Evolutionary conservation across 2,329 filamentous ascomycete species (phyloP).

Genomic region (Paecilomyces niveus): DNA sequence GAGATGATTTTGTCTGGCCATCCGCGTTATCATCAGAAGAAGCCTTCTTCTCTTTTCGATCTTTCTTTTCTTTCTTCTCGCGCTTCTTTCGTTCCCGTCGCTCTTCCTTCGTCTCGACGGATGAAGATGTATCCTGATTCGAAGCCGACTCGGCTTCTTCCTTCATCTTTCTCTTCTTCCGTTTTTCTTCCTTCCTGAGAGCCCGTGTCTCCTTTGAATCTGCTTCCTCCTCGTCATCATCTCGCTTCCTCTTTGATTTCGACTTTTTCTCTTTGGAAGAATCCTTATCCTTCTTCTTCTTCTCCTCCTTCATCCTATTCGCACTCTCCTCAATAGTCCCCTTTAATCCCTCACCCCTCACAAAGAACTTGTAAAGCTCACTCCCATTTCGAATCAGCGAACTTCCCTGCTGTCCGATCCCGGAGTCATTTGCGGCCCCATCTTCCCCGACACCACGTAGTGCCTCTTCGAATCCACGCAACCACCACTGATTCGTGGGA

Average conservation of each 20-base stretch:
- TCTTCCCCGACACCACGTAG: slow-evolving; percentile 66
- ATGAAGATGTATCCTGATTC: slow-evolving; percentile 5
- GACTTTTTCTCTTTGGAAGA: slow-evolving; percentile 9
- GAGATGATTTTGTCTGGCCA: slow-evolving; percentile 10
- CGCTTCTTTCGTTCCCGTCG: slow-evolving; percentile 14
- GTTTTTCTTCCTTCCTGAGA: slow-evolving; percentile 23
- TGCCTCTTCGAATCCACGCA: slow-evolving; percentile 87
- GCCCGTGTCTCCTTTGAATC: slow-evolving; percentile 23
- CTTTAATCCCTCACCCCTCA: slow-evolving; percentile 68
- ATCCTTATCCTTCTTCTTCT: slow-evolving; percentile 7
- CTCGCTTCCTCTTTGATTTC: slow-evolving; percentile 29
- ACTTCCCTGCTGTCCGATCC: slow-evolving; percentile 45
- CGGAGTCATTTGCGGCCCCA: slow-evolving; percentile 48
- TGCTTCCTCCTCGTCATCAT: slow-evolving; percentile 15
- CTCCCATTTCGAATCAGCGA: slow-evolving; percentile 38
- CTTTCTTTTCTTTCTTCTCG: slow-evolving; percentile 14
- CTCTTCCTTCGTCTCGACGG: slow-evolving; percentile 4
- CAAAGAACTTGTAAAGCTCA: slow-evolving; percentile 74
- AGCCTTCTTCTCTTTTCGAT: slow-evolving; percentile 17
- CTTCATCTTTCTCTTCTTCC: slow-evolving; percentile 11
- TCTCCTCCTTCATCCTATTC: slow-evolving; percentile 3
- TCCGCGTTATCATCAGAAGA: slow-evolving; percentile 5
- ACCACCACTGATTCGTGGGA: slow-evolving; percentile 86
- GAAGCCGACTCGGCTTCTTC: slow-evolving; percentile 4
- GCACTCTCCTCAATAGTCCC: slow-evolving; percentile 52